Base-by-base conservation (phyloP, 306 rosid genomes). In the Pyrus bretschneideri region DNA sequence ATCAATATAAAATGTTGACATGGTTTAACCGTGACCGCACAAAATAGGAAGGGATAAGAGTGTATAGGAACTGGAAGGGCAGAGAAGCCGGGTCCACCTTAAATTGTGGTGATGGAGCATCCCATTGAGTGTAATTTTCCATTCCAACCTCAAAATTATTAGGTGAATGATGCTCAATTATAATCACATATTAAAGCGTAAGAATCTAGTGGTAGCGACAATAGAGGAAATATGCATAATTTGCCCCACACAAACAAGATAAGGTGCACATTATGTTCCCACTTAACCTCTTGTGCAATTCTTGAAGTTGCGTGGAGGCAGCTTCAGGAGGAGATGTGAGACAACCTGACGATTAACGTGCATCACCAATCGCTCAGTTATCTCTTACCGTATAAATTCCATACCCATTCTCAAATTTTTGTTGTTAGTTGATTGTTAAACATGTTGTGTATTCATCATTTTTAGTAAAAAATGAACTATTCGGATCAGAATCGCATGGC, bases 171-270 rank as follows among this genome's bases (percentile, higher is more conserved):
- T 77, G 76, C 21, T 52, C 72, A 49, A 69, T 69, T 70, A 23
- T 80, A n/a, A 58, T 49, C 42, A 27, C 78, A 66, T 21, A 30
- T 58, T 49, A 58, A 79, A 67, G 69, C 54, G 70, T 79, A 74
- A 51, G 79, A 67, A 74, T 67, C 79, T 67, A 49, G 27, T 52
- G 69, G 73, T 38, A 29, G 72, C 69, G 80, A 74, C 75, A 67
- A 74, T 33, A 44, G 25, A 62, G 61, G 69, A 29, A 74, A 62
- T 38, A 38, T 38, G 42, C 78, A 62, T 9, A 42, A 42, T 25
- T 23, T 67, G 61, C 57, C 52, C 33, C 69, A 38, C 79, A 69
- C 72, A 38, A 10, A 58, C 11, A 57, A 21, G 27, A 21, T 21
- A 33, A 75, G 76, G 72, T 35, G 67, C 51, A 52, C 70, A 35